Evolutionary conservation across 192 early-diverging fungal genomes (phyloP), one percentile per base, ranked within the genome.

Genomic region (Coemansia sp.): DNA sequence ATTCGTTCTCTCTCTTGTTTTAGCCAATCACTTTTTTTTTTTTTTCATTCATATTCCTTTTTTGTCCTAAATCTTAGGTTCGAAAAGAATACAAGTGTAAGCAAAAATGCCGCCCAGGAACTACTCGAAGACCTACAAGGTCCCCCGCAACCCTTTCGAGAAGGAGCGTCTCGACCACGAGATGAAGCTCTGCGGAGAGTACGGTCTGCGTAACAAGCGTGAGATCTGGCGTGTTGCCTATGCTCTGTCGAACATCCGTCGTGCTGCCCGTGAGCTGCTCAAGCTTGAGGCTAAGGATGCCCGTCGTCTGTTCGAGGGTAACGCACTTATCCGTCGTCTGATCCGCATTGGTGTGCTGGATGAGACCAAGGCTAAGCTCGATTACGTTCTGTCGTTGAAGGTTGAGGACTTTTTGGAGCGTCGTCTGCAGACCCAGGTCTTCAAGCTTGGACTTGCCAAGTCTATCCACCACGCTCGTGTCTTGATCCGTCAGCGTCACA

Each of bases 231-330:
- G 97, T 82, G 93, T 99, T 64, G 95, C 93, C 74, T 92, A 90
- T 86, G 94, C 93, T 75, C 91, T 99, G 74, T 99, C 97, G 87
- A 97, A 98, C 88, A 97, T 99, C 79, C 97, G 97, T 90, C 97
- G 97, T 98, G 97, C 97, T 71, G 97, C 97, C 74, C 95, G 97
- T 97, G 96, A 99, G 88, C 93, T 99, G 71, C 89, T 99, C 75
- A 98, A 94, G 67, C 89, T 98, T 66, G 95, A 97, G 67, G 91
- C 90, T 79, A 97, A 97, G 91, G 95, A 97, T 86, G 93, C 97
- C 75, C 91, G 93, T 71, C 96, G 97, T 87, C 91, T 98, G 70
- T 99, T 98, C 81, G 97, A 98, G 90, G 97, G 97, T 88, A 99
- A 99, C 87, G 97, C 96, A 44, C 91, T 99, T 69, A 97, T 99